phyloP scores from a whole-genome alignment of 164 flowering plant species.

The Santalum album region DNA sequence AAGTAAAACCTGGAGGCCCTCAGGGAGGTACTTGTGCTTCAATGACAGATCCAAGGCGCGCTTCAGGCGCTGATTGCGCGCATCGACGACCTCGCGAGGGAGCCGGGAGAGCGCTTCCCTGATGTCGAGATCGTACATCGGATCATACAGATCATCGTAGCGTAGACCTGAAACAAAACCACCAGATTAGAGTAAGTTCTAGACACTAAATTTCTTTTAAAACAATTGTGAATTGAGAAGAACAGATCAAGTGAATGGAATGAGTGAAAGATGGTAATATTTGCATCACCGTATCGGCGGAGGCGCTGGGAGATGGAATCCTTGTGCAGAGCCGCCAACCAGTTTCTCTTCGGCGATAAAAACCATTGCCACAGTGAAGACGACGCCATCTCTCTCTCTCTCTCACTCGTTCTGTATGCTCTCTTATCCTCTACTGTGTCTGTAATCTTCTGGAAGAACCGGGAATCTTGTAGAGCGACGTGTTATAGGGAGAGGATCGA shows the following conservation, averaged over 20 bases:
- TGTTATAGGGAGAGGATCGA: too few relatives aligned
- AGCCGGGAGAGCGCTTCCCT: background rate
- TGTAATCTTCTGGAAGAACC: background rate
- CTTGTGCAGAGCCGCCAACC: constrained; percentile 1
- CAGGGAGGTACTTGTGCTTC: constrained; percentile 3
- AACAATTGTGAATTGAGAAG: too few relatives aligned
- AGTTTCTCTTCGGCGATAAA: background rate
- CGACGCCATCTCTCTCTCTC: background rate
- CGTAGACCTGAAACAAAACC: background rate
- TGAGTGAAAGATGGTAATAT: background rate
- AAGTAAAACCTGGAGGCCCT: background rate
- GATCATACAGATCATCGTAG: constrained; percentile 1
- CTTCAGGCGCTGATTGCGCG: constrained; percentile 1
- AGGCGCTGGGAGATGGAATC: background rate
- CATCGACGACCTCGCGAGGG: constrained; percentile 4
- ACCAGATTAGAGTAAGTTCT: background rate
- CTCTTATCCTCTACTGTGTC: background rate
- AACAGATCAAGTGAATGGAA: background rate
- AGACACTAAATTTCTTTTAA: background rate
- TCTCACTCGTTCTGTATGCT: background rate
- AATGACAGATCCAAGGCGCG: constrained; percentile 2
- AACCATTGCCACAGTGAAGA: background rate
- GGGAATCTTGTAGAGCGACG: background rate
- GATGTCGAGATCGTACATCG: background rate
- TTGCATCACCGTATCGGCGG: background rate